A percentile compares a stretch with the other conserved stretches of the same genome.
Evolutionary conservation across 2,329 filamentous ascomycete genomes (phyloP).

Genomic region (Fusarium sp.): DNA sequence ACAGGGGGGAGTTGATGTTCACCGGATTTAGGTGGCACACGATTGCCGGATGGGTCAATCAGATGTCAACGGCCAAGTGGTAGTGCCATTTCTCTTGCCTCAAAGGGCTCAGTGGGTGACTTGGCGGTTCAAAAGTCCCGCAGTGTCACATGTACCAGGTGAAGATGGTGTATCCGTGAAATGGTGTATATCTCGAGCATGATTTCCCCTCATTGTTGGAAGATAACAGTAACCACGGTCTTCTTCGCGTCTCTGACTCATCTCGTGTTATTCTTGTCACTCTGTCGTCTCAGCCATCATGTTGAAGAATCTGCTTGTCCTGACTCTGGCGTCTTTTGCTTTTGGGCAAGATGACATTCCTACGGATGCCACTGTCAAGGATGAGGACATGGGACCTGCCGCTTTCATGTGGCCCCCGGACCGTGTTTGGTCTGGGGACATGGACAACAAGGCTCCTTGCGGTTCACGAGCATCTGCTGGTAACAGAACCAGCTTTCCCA

Average conservation of each 20-base stretch:
- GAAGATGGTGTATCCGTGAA: neutral
- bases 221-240: neutral
- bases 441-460: constrained; percentile 67
- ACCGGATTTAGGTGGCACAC: neutral
- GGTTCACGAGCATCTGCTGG: constrained; percentile 58
- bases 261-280: too few relatives aligned
- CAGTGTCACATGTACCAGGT: neutral
- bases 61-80: neutral
- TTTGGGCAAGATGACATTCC: constrained; percentile 15
- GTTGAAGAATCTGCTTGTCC: constrained; percentile 15
- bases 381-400: constrained; percentile 60
- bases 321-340: constrained; percentile 16
- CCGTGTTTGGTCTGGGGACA: constrained; percentile 61
- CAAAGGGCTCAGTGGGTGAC: neutral
- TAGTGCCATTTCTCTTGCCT: neutral
- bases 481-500: constrained; percentile 65
- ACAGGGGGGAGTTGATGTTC: neutral
- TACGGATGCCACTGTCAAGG: constrained; percentile 17
- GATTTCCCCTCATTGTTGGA: neutral
- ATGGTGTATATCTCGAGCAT: constrained; percentile 21
- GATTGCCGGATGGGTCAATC: neutral
- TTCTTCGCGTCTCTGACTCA: neutral
- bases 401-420: constrained; percentile 70
- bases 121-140: constrained; percentile 25
- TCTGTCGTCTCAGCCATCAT: neutral